These are phyloP conservation scores for Mariannaea sp. DNA, from an alignment of 2,329 filamentous ascomycete genomes.

Conservation along the genomic window DNA sequence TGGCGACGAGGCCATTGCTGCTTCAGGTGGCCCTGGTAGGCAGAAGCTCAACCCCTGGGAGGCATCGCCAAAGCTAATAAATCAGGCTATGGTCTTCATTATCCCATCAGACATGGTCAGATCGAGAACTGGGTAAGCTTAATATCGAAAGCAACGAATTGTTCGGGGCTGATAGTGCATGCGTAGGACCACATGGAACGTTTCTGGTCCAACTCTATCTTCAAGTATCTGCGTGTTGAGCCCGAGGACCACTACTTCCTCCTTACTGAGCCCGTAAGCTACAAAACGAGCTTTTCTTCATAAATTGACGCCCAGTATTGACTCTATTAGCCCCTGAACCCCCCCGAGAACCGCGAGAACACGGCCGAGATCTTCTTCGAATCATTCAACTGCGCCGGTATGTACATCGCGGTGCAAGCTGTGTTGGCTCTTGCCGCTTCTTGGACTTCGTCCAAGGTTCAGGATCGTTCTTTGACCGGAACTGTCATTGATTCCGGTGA, in stretches of 20 bases:
- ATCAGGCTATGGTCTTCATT: constrained; percentile 90
- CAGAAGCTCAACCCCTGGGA: constrained; percentile 13
- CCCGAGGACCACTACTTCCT: constrained; percentile 99
- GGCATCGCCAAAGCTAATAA: constrained; percentile 29
- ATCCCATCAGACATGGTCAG: constrained; percentile 96
- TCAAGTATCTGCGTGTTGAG: constrained; percentile 98
- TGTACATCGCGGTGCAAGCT: constrained; percentile 98
- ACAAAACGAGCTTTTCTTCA: neutral
- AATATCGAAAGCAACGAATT: neutral
- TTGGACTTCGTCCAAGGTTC: constrained; percentile 98
- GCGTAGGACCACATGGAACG: constrained; percentile 95
- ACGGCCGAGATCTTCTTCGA: constrained; percentile 99
- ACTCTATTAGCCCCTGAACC: constrained; percentile 79
- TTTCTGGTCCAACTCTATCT: constrained; percentile 99
- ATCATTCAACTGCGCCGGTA: constrained; percentile 98
- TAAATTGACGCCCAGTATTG: constrained; percentile 18
- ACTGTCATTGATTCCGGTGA: constrained; percentile 99
- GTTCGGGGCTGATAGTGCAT: constrained; percentile 37
- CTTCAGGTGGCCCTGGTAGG: constrained; percentile 79
- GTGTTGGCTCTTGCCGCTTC: constrained; percentile 95
- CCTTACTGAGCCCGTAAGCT: constrained; percentile 87
- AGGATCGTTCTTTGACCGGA: constrained; percentile 92
- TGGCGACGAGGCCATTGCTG: constrained; percentile 90
- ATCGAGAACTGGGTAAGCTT: constrained; percentile 94
- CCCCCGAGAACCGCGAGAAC: constrained; percentile 97